Percentiles rank a stretch among this genome's conserved stretches.
Conservation (phyloP, 2,329 filamentous ascomycete genomes). For the Phaeoacremonium minimum region DNA sequence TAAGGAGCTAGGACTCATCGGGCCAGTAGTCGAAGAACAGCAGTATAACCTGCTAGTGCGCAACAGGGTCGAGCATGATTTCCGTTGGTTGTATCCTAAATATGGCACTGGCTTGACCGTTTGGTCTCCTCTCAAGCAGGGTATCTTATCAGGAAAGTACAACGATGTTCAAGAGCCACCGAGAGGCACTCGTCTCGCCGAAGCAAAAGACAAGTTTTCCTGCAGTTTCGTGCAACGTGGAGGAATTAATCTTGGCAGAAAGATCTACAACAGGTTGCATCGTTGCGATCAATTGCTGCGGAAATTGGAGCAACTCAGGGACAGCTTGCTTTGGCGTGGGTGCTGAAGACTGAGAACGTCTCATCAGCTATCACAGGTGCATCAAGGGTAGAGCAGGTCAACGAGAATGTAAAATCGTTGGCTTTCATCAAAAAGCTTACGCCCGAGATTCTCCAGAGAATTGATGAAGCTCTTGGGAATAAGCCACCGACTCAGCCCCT, state of each 20-base stretch:
- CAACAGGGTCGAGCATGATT: slow-evolving; percentile 61
- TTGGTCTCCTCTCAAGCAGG: slow-evolving; percentile 51
- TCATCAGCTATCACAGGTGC: slow-evolving; percentile 59
- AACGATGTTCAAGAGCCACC: slow-evolving; percentile 38
- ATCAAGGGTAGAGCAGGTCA: slow-evolving; percentile 53
- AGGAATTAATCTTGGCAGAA: slow-evolving; percentile 49
- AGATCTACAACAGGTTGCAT: slow-evolving; percentile 52
- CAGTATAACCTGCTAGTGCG: slow-evolving; percentile 61
- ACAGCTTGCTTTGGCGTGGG: slow-evolving; percentile 57
- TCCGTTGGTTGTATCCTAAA: slow-evolving; percentile 54
- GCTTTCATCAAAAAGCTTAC: slow-evolving; percentile 51
- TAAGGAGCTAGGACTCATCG: slow-evolving; percentile 56
- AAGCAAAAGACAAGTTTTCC: slow-evolving; percentile 51
- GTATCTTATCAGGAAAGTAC: slow-evolving; percentile 54
- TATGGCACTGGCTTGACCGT: slow-evolving; percentile 58
- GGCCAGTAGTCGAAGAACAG: slow-evolving; percentile 63
- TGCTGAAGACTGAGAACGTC: slow-evolving; percentile 57
- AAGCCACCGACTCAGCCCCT: slow-evolving; percentile 29
- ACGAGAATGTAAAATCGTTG: slow-evolving; percentile 54
- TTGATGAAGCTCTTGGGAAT: slow-evolving; percentile 36
- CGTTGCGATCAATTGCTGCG: slow-evolving; percentile 59
- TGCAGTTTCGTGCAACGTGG: slow-evolving; percentile 46
- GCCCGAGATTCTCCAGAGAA: slow-evolving; percentile 53
- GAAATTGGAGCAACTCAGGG: slow-evolving; percentile 54
- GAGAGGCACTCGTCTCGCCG: slow-evolving; percentile 55